phyloP scores from a whole-genome alignment of 306 rosid genomes.

The Castanospermum australe region DNA sequence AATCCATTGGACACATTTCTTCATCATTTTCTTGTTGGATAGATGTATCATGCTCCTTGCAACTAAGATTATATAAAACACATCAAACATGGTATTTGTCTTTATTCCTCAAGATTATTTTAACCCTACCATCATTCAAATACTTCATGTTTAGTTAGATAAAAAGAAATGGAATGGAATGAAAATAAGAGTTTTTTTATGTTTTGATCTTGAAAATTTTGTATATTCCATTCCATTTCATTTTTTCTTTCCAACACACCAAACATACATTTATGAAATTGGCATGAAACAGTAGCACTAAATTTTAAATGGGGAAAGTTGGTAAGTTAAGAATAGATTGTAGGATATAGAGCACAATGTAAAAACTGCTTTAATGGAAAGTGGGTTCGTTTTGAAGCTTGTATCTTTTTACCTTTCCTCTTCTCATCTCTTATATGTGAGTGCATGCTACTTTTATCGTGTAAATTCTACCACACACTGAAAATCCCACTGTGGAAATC shows the following conservation, averaged over 20 bases:
- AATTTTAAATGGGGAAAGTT: not conserved
- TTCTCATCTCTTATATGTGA: not conserved
- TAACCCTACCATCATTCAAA: not conserved
- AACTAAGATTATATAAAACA: not conserved
- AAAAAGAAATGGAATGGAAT: too few relatives aligned
- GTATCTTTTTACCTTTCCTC: not conserved
- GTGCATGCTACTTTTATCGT: not conserved
- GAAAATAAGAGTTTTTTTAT: too few relatives aligned
- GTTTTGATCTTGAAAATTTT: too few relatives aligned
- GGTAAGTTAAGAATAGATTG: not conserved
- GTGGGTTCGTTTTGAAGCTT: not conserved
- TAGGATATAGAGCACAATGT: not conserved
- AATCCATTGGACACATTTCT: too few relatives aligned
- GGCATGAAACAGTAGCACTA: too few relatives aligned
- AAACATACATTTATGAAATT: too few relatives aligned
- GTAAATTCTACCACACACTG: not conserved
- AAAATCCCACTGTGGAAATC: not conserved
- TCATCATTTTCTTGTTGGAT: too few relatives aligned
- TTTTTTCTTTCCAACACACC: too few relatives aligned
- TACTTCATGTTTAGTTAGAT: too few relatives aligned
- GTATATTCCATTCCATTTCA: too few relatives aligned
- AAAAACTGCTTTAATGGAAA: not conserved
- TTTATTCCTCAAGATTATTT: not conserved
- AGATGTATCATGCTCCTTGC: not conserved
- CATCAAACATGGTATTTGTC: not conserved